Base-by-base conservation (phyloP, 1,284 basidiomycete genomes). In the Moniliella sp. region DNA sequence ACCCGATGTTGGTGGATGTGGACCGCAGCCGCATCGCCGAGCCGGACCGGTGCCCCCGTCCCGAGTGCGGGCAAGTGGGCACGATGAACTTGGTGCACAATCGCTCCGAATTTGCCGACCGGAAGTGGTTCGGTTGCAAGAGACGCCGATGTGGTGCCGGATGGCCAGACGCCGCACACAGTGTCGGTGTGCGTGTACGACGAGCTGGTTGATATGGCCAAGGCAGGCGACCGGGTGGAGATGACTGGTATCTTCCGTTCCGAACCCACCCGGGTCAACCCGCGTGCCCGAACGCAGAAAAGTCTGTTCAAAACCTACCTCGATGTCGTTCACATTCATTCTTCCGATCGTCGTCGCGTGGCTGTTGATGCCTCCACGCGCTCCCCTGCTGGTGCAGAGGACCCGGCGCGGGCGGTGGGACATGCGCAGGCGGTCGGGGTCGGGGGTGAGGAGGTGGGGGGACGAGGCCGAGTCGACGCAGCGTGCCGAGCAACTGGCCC, bases 131-230 rank as follows among this genome's bases (percentile, higher is more conserved):
- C 72, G 88, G 26, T 66, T 97, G 3, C 88, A 97, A 60, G 88
- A 97, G 61, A 97, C 88, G 1, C 88, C 0, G 91, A 97, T 51
- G 81, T 77, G 4, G 86, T 97, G 0, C 88, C 88, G 1, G 88
- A 94, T 61, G 91, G 88, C 12, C 88, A 94, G 62, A 97, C 88
- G 1, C 88, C 88, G 0, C 86, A 94, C 55, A 94, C 84, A 0
- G 83, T 97, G 33, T 86, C 80, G 2, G 64, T 97, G 36, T 88
- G 84, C 57, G 78, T 81, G 12, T 94, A 97, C 58, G 86, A 97
- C 55, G 91, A 97, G 59, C 71, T 99, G 1, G 88, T 94, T 25
- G 88, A 97, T 55, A 69, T 86, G 11, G 65, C 77, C 36, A 97
- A 94, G 62, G 88, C 88, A 0, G 88, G 88, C 55, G 88, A 97